Base-by-base conservation (phyloP, 2,329 filamentous ascomycete genomes). In the Mycogone perniciosa region DNA sequence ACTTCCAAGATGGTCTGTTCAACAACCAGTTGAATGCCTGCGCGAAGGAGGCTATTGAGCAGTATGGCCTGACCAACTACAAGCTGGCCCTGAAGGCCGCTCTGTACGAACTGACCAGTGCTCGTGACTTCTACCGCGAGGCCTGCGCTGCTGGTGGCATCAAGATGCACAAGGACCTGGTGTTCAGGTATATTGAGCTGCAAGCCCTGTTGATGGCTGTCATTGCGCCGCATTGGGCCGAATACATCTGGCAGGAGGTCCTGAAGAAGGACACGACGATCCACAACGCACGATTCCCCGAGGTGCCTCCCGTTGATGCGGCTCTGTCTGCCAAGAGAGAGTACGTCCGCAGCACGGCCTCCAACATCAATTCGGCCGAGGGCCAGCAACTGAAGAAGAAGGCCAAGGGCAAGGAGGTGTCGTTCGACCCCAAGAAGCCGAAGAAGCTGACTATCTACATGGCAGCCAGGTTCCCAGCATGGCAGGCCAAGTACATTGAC, bases 201-300 rank as follows among this genome's bases (percentile, higher is more conserved):
- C 92, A 96, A 69, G 84, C 88, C 42, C 77, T 95, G 46, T 77
- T 96, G 63, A 74, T 97, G 59, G 80, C 86, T 3, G 87, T 90
- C 46, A 84, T 97, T 56, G 85, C 92, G 2, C 92, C 93, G 52
- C 93, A 99, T 71, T 97, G 90, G 86, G 78, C 89, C 43, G 93
- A 99, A 66, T 87, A 95, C 70, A 83, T 99, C 65, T 97, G 90
- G 89, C 81, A 87, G 49, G 92, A 97, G 70, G 82, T 97, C 2
- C 81, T 99, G 54, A 82, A 86, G 66, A 90, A 88, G 74, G 68
- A 80, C 34, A 72, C 76, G 50, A 87, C 86, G 6, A 82, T 99
- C 61, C 91, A 97, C 72, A 82, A 84, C 47, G 89, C 88, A 9
- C 76, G 50, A 6, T 69, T 69, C 61, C 67, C 67, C 37, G 71